Base-by-base conservation (phyloP, 805 yeast species). In the Clavispora phyllophila region DNA sequence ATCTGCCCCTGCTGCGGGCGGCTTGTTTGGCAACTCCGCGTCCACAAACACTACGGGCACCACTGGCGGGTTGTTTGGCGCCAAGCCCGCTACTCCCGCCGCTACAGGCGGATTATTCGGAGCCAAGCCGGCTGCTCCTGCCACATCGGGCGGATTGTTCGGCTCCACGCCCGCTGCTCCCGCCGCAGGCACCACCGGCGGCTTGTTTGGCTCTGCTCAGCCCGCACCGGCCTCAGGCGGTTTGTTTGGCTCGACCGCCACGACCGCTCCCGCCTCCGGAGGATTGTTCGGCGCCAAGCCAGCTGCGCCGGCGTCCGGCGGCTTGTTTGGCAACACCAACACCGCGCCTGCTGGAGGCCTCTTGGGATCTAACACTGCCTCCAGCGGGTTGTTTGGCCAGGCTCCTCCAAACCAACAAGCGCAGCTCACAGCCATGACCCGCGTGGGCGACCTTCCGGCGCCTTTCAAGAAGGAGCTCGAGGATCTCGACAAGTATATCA, bases 361-460 rank as follows among this genome's bases (percentile, higher is more conserved):
- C n/a, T 42, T 58, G 45, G 44, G 45, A 4, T 25, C 46, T 13
- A 47, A 57, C 37, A 43, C 37, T 7, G 28, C 27, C 7, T 22
- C 37, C n/a, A 26, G 9, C 13, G 33, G 32, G 14, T 24, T 37
- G 18, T 37, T 37, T 15, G 33, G 33, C 17, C 65, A 65, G 38
- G 72, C 70, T 36, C 66, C 65, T 34, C 72, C 70, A 20, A 62
- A 63, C 9, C 80, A 68, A 44, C 58, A 67, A 40, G 71, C 74
- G 4, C 76, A 68, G 39, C 67, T 86, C 36, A 82, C 84, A 9
- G 80, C 89, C 12, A 78, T 86, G 81, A 82, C 91, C 0, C 74
- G 84, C 39, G 84, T 86, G 9, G 79, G 80, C 8, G 91, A 84
- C 46, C 65, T 86, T 31, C 90, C 93, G 2, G 82, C 78, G n/a